Evolutionary conservation across 352 stramenopile genomes (phyloP).

Genomic region (Blastocystis sp.): DNA sequence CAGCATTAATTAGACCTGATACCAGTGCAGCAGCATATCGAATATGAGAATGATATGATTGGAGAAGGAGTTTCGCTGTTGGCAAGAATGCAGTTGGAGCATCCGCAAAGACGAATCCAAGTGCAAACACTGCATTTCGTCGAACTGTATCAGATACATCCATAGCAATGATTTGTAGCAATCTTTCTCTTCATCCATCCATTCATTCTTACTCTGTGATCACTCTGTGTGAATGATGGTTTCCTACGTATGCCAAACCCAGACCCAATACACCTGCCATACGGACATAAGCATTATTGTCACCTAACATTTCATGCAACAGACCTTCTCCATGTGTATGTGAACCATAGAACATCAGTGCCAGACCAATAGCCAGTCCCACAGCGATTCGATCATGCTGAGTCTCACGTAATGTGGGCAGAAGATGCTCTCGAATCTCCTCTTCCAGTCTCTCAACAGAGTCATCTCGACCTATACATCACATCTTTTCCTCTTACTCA

Average conservation of each 20-base stretch:
- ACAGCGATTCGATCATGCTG: slow-evolving; percentile 99
- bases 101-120: slow-evolving; percentile 87
- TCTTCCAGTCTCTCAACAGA: slow-evolving; percentile 53
- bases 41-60: slow-evolving; percentile 98
- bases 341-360: slow-evolving; percentile 75
- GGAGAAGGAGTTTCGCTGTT: slow-evolving; percentile 87
- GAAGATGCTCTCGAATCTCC: slow-evolving; percentile 81
- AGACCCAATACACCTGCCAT: slow-evolving; percentile 93
- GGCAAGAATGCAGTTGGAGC: slow-evolving; percentile 76
- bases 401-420: slow-evolving; percentile 93
- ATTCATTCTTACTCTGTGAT: neutral
- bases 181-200: slow-evolving; percentile 69
- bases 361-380: slow-evolving; percentile 89
- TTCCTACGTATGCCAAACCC: slow-evolving; percentile 73
- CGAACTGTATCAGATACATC: slow-evolving; percentile 96
- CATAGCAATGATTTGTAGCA: slow-evolving; percentile 93
- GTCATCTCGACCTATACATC: slow-evolving; percentile 69
- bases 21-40: slow-evolving; percentile 92
- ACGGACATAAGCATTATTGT: slow-evolving; percentile 84
- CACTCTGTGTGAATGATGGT: neutral
- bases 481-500: slow-evolving; percentile 32
- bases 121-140: slow-evolving; percentile 87
- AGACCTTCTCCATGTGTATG: slow-evolving; percentile 87
- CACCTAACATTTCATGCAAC: slow-evolving; percentile 90
- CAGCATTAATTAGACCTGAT: neutral